Evolutionary conservation across 2,329 filamentous ascomycete genomes (phyloP), one percentile per base, ranked within the genome.

Genomic region (Fusarium ramigenum): DNA sequence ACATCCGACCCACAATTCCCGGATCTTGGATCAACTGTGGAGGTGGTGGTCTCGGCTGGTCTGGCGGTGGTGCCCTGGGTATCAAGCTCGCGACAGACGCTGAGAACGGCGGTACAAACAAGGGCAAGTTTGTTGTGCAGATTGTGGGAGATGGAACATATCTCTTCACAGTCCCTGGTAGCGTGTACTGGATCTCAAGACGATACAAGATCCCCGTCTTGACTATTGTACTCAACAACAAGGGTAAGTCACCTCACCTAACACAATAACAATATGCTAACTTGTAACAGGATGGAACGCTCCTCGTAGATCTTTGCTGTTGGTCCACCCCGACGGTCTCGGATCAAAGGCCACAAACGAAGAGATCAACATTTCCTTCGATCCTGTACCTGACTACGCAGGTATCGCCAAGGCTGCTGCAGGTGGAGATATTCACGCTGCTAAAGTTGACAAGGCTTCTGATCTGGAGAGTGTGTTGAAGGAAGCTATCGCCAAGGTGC

Each of bases 1-100:
- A 95, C 72, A 83, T 96, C 12, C 90, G 91, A 75, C 87, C 90
- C 5, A 90, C 87, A 0, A 78, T 90, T 0, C 93, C 93, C 0
- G 92, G 93, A 0, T 90, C 89, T 1, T 95, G 92, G 92, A 90
- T 96, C 77, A 95, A 95, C 80, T 95, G 93, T 78, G 93, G 93
- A 3, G 93, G 92, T 2, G 93, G 93, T 19, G 93, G 93, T 5
- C 89, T 96, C 0, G 93, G 93, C 4, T 96, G 93, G 93, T 93
- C 90, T 16, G 93, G 93, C 19, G 93, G 93, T 19, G 93, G 85
- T 59, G 91, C 92, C 0, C 81, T 96, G 7, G 93, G 93, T 5
- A 91, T 95, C 78, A 95, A 95, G 79, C 87, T 96, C 12, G 93
- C 92, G 0, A 89, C 79, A 2, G 81, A 83, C 34, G 75, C 73